These are phyloP conservation scores for Phlebopus sp. DNA, from an alignment of 1,284 basidiomycete genomes.

Conservation along the genomic window DNA sequence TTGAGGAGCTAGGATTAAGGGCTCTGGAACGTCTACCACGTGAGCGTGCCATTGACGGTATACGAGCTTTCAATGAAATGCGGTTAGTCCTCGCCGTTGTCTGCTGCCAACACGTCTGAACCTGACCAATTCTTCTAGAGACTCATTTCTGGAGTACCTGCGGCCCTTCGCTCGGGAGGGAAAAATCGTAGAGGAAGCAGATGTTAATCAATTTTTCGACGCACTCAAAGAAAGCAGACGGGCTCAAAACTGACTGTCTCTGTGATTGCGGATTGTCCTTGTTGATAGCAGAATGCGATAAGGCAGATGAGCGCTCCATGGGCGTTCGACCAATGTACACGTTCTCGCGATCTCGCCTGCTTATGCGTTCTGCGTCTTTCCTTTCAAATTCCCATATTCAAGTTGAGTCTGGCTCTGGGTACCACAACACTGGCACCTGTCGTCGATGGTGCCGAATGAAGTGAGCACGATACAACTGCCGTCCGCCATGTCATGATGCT, in stretches of 20 bases:
- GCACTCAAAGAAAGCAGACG: constrained; percentile 33
- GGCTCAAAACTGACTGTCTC: constrained; percentile 1
- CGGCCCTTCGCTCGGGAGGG: constrained; percentile 76
- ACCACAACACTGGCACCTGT: too few relatives aligned
- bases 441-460: too few relatives aligned
- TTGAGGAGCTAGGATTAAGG: constrained; percentile 78
- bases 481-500: background rate
- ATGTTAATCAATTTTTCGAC: constrained; percentile 72
- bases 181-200: constrained; percentile 69
- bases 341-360: background rate
- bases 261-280: background rate
- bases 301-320: background rate
- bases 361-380: background rate
- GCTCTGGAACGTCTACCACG: constrained; percentile 68
- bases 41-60: constrained; percentile 74
- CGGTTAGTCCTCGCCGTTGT: constrained; percentile 43
- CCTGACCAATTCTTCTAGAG: constrained; percentile 38
- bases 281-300: too few relatives aligned
- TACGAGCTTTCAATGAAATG: constrained; percentile 77
- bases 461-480: too few relatives aligned
- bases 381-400: background rate
- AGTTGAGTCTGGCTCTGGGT: background rate
- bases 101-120: constrained; percentile 1
- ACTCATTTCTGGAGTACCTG: constrained; percentile 67
- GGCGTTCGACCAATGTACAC: background rate